These are phyloP conservation scores for Scheffersomyces segobiensis DNA, from an alignment of 1,139 yeast genomes.

Conservation along the genomic window DNA sequence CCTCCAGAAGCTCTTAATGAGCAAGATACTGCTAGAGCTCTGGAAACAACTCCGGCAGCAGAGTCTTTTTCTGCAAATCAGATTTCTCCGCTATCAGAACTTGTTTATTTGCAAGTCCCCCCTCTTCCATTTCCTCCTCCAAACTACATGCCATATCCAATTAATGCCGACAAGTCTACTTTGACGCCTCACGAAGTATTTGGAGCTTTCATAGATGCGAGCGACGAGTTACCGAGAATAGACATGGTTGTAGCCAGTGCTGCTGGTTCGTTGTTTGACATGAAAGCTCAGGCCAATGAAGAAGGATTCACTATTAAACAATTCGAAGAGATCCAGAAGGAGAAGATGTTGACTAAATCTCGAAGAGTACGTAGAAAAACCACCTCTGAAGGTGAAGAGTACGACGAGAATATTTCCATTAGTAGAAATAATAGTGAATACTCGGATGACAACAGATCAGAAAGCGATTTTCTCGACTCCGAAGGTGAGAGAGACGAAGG, in stretches of 20 bases:
- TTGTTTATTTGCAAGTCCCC: conserved; percentile 27
- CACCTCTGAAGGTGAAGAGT: not conserved
- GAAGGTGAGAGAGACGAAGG: conserved; percentile 7
- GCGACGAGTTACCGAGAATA: conserved; percentile 36
- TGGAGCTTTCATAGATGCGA: conserved; percentile 37
- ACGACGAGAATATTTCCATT: not conserved
- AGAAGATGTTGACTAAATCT: not conserved
- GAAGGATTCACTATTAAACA: conserved; percentile 31
- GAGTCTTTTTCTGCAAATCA: not conserved
- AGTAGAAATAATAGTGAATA: not conserved
- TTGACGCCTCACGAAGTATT: conserved; percentile 42
- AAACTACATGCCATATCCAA: conserved; percentile 51
- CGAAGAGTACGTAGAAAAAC: not conserved
- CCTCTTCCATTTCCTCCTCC: conserved; percentile 52
- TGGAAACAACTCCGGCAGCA: not conserved
- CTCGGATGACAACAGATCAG: not conserved
- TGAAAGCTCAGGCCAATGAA: conserved; percentile 32
- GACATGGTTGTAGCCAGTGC: conserved; percentile 54
- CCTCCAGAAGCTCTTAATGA: conserved; percentile 1
- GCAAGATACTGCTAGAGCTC: not conserved
- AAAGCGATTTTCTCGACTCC: not conserved
- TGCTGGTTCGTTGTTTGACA: conserved; percentile 46
- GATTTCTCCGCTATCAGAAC: conserved; percentile 1
- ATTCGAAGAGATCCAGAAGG: conserved; percentile 4
- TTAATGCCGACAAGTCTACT: conserved; percentile 36